Evolutionary conservation across 768 basidiomycete species (phyloP).

Genomic region (Suillus weaverae): DNA sequence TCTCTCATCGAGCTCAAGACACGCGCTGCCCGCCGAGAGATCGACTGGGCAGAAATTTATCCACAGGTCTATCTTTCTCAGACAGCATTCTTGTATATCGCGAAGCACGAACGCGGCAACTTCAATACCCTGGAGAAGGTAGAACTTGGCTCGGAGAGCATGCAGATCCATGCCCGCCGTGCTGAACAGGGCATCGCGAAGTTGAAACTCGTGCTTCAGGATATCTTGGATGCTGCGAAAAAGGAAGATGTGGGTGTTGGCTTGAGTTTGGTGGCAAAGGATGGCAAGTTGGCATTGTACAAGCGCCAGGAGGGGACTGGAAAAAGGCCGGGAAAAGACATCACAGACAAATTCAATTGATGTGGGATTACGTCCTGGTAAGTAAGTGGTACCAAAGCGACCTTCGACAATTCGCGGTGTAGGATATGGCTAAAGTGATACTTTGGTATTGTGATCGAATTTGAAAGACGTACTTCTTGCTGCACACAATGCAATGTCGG

Average conservation of each 20-base stretch:
- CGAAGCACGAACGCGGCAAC: slow-evolving; percentile 52
- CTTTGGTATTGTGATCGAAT: neutral
- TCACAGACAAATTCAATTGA: slow-evolving; percentile 21
- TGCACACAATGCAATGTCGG: neutral
- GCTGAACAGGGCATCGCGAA: slow-evolving; percentile 25
- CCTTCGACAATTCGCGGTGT: neutral
- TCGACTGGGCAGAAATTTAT: slow-evolving; percentile 61
- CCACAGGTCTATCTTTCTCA: slow-evolving; percentile 71
- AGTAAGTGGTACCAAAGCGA: neutral
- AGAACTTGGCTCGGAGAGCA: slow-evolving; percentile 33
- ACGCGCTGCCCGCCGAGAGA: slow-evolving; percentile 24
- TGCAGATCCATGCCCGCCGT: slow-evolving; percentile 22
- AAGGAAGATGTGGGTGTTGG: slow-evolving; percentile 52
- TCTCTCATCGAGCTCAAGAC: slow-evolving; percentile 39
- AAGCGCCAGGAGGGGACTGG: slow-evolving; percentile 38
- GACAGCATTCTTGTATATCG: slow-evolving; percentile 61
- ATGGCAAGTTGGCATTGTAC: slow-evolving; percentile 47
- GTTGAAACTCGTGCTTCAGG: slow-evolving; percentile 27
- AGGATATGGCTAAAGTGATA: neutral
- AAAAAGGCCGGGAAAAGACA: slow-evolving; percentile 19
- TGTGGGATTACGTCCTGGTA: neutral
- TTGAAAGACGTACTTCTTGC: neutral
- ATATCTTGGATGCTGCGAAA: slow-evolving; percentile 49
- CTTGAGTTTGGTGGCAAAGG: slow-evolving; percentile 54
- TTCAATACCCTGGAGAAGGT: slow-evolving; percentile 53